These are phyloP conservation scores for Boletus rufocinnamomeus DNA, from an alignment of 768 basidiomycete species.

Conservation along the genomic window DNA sequence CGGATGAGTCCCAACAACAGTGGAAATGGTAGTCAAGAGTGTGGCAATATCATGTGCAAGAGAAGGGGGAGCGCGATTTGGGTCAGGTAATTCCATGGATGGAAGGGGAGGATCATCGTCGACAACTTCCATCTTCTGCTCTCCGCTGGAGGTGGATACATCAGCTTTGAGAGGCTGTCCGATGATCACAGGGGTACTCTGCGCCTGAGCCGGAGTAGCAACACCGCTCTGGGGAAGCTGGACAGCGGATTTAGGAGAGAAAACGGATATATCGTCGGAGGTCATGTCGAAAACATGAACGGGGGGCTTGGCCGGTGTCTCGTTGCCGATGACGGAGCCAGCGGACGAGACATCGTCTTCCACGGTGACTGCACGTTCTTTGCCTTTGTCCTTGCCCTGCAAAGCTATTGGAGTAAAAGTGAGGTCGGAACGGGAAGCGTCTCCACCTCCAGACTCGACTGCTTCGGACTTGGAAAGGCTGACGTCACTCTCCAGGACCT, in stretches of 20 bases:
- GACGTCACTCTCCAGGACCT: conserved; percentile 49
- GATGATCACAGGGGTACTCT: conserved; percentile 43
- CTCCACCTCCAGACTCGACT: conserved; percentile 37
- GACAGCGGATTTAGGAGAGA: conserved; percentile 17
- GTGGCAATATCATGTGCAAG: conserved; percentile 65
- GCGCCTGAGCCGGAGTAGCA: conserved; percentile 37
- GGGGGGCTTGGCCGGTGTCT: conserved; percentile 55
- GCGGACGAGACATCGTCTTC: conserved; percentile 42
- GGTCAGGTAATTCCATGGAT: conserved; percentile 39
- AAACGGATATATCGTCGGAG: conserved; percentile 30
- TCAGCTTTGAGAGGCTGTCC: conserved; percentile 25
- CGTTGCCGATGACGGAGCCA: conserved; percentile 42
- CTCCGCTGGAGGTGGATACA: conserved; percentile 9
- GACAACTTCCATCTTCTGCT: conserved; percentile 13
- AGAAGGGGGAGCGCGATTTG: conserved; percentile 39
- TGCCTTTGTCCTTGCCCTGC: conserved; percentile 53
- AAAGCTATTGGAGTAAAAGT: conserved; percentile 17
- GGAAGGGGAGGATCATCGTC: conserved; percentile 54
- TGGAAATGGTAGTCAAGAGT: conserved; percentile 56
- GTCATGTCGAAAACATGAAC: conserved; percentile 58
- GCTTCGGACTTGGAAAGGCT: conserved; percentile 35
- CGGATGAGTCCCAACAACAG: conserved; percentile 63
- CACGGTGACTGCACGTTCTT: conserved; percentile 31
- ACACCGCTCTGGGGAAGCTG: conserved; percentile 22
- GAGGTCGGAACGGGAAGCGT: conserved; percentile 30